Evolutionary conservation across 768 basidiomycete genomes (phyloP), one percentile per base, ranked within the genome.

Genomic region (Macrolepiota dolichaula): DNA sequence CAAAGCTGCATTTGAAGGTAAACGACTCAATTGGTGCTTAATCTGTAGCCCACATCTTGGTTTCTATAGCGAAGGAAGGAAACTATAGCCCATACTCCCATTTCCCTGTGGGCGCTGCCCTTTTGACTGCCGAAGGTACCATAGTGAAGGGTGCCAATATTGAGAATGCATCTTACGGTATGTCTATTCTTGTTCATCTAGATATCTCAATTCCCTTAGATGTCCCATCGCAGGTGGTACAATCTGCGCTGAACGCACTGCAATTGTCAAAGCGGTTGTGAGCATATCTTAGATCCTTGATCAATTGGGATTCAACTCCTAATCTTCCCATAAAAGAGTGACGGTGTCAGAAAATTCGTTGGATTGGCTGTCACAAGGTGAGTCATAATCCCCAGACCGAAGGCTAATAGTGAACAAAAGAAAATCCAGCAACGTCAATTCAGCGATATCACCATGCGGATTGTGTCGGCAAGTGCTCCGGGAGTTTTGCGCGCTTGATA

Each of bases 241-340:
- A 0, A 96, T 98, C 62, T 98, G 96, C 65, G 96, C 96, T 0
- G 96, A 99, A 71, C 79, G 96, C 32, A 98, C 96, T 0, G 96
- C 96, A 0, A 78, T 99, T 57, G 89, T 94, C n/a, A 97, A 97
- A 72, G 96, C 94, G 27, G 86, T 90, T 22, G 95, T 96, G 64
- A 73, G 92, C 79, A 37, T 22, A 22, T 46, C 25, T 58, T 15
- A n/a, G n/a, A 17, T 15, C 40, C 27, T 35, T 27, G n/a, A 44
- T 51, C 24, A 32, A 4, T 22, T 6, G 4, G 17, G 19, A 24
- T 27, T 27, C 42, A 7, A 61, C 55, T 38, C 19, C 9, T 59
- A 24, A 24, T 40, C 17, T 7, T 9, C 27, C 12, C n/a, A 38
- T n/a, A 47, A 17, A 64, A 95, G 94, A 95, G 92, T 73, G 91